Evolutionary conservation across 139 green algal genomes (phyloP), one percentile per base, ranked within the genome.

Genomic region (Picochlorum sp.): DNA sequence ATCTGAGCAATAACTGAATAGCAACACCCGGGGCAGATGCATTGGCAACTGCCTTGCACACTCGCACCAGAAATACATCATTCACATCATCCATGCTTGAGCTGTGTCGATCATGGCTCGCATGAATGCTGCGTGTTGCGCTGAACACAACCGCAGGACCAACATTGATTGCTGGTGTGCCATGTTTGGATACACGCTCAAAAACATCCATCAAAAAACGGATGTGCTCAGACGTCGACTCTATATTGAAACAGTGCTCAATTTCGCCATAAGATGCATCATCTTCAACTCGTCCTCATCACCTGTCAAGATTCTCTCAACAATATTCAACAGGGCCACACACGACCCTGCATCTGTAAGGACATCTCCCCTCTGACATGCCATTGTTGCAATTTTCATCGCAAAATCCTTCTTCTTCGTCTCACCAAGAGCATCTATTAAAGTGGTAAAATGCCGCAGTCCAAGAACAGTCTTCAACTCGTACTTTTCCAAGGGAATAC

Each of bases 221-320:
- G 56, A 86, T 87, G 56, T 91, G 83, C 34, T 65, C 70, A 24
- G 79, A 81, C 3, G 69, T 68, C 56, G 91, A 67, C 6, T 71
- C 61, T 2, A 62, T 64, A 23, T 38, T 41, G 41, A 98, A 74
- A 64, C 75, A 67, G 75, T 97, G 90, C 65, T 74, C 64, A 98
- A 73, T 4, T 86, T 81, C 13, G 92, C 88, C 44, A 98, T 78
- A 61, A 96, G 79, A 70, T 74, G 95, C 86, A 79, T 97, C 89
- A 57, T 96, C 87, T 30, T 83, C 80, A 45, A 97, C 63, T 92
- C 85, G 77, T 90, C 86, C 4, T 90, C 86, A 56, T 92, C 85
- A 55, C 80, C 54, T 4, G 81, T 13, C 34, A 41, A 66, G n/a
- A 54, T 30, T 24, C 69, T 70, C 23, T 78, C 70, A 16, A 67